phyloP scores from a whole-genome alignment of 306 rosid genomes.

The Trifolium fragiferum region DNA sequence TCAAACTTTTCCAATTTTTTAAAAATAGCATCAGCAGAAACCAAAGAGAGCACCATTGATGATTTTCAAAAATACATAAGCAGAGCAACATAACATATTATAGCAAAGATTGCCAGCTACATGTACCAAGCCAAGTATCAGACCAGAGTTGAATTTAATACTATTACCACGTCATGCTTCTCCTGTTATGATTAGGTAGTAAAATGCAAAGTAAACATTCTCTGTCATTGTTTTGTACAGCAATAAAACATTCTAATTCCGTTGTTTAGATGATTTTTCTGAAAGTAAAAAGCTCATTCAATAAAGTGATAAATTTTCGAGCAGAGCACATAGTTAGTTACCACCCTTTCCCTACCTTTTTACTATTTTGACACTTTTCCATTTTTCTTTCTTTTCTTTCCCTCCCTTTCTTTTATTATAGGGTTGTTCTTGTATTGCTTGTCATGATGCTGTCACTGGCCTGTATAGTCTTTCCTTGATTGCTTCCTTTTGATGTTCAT shows the following conservation, averaged over 20 bases:
- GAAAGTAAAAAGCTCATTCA: background rate
- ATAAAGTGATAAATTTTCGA: background rate
- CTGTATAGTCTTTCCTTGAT: background rate
- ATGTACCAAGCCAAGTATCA: background rate
- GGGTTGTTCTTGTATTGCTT: background rate
- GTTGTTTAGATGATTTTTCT: slow-evolving; percentile 20
- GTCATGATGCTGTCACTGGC: slow-evolving; percentile 14
- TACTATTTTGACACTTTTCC: background rate
- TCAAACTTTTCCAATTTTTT: background rate
- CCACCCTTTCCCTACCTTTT: slow-evolving; percentile 3
- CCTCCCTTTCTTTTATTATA: background rate
- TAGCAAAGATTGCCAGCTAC: background rate
- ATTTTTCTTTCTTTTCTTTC: background rate
- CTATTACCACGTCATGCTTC: slow-evolving; percentile 2
- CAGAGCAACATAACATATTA: background rate
- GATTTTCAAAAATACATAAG: background rate
- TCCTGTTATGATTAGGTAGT: slow-evolving; percentile 23
- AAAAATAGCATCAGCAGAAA: background rate
- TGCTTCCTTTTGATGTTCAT: slow-evolving; percentile 12
- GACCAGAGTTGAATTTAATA: background rate
- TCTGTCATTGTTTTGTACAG: slow-evolving; percentile 15
- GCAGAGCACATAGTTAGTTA: background rate
- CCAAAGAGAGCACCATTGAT: background rate
- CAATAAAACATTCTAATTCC: background rate
- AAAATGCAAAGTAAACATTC: slow-evolving; percentile 10